Evolutionary conservation across 768 basidiomycete species (phyloP), one percentile per base, ranked within the genome.

Genomic region (Gymnopilus dilepis): DNA sequence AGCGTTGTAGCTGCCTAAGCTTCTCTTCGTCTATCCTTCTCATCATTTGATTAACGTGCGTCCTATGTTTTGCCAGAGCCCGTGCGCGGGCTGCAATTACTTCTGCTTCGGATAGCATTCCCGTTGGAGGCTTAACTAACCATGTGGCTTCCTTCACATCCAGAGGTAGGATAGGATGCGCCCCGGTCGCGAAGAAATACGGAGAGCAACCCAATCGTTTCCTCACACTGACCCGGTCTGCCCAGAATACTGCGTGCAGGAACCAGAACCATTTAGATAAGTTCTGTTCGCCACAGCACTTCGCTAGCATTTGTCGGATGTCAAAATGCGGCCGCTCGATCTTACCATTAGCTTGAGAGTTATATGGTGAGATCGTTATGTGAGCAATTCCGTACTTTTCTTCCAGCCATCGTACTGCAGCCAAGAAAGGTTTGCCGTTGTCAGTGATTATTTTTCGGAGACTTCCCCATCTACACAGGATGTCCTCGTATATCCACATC

Each of bases 311-410:
- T 58, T 80, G 66, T 0, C 72, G 50, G 1, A 77, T 61, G 42
- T 68, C 64, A 37, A 64, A 71, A 62, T 78, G 77, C n/a, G 66
- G 48, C 13, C 58, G 50, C 53, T 82, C 74, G 0, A 81, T 30
- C n/a, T 47, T 26, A 19, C 58, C 50, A 31, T 83, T 82, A 0
- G 77, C 77, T 2, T 67, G 72, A 0, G 75, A 80, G 55, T 83
- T 83, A 67, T 82, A 83, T 0, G 73, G 66, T 0, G 74, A 78
- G 2, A 83, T 80, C 0, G 68, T 60, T 13, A 83, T 81, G 38
- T 80, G 77, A 0, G 61, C 53, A 17, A 83, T 79, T 2, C 75
- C 57, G 17, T 76, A 76, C 9, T 64, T 62, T 12, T 64, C 56
- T 4, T 60, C 52, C 12, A 69, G 38, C 15, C 54, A 65, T 11